Evolutionary conservation across 257 asterid genomes (phyloP).

Genomic region (Nicotiana paniculata): DNA sequence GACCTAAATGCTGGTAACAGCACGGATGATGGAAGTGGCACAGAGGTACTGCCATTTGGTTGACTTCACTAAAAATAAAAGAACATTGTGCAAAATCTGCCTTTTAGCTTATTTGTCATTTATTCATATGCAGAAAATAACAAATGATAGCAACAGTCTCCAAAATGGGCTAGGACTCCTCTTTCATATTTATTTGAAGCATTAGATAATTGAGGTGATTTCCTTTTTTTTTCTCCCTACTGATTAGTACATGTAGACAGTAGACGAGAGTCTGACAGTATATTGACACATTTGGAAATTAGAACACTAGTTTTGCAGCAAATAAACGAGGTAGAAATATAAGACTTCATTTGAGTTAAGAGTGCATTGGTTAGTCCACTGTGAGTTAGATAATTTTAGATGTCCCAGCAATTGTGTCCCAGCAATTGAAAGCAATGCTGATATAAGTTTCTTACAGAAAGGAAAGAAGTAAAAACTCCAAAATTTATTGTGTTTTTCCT

Average conservation of each 20-base stretch:
- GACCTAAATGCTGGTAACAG: constrained; percentile 40
- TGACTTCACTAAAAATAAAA: not conserved
- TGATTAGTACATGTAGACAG: not conserved
- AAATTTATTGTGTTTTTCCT: not conserved
- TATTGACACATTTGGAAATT: not conserved
- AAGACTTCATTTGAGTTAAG: not conserved
- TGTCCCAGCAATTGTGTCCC: not conserved
- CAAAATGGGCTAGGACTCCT: not conserved
- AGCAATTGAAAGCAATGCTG: not conserved
- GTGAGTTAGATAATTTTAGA: not conserved
- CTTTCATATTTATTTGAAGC: not conserved
- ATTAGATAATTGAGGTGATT: not conserved
- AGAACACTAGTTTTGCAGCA: not conserved
- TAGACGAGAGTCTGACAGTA: not conserved
- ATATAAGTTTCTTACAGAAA: not conserved
- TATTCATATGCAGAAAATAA: not conserved
- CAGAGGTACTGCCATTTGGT: constrained; percentile 39
- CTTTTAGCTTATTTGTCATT: not conserved
- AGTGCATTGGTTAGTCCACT: constrained; percentile 1
- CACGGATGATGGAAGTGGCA: constrained; percentile 73
- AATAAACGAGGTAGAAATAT: not conserved
- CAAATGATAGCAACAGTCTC: not conserved
- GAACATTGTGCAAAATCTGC: not conserved
- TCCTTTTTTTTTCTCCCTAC: not conserved
- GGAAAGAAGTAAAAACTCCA: not conserved